phyloP scores from a whole-genome alignment of 2,329 filamentous ascomycete species.

The Beauveria sp. region DNA sequence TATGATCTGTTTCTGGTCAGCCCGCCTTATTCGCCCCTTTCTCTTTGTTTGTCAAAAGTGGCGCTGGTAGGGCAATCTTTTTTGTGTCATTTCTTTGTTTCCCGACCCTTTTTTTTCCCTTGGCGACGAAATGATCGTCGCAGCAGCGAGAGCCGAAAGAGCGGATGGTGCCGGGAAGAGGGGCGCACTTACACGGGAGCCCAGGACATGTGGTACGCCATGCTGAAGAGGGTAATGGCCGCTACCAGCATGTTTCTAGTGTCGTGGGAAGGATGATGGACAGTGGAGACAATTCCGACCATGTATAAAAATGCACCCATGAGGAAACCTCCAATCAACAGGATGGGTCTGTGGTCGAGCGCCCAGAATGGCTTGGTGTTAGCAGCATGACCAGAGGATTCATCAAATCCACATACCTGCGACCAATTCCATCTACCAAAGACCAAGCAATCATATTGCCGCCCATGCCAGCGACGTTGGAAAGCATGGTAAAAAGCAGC shows the following conservation, averaged over 20 bases:
- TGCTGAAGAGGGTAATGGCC: conserved; percentile 18
- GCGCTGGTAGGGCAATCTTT: too few relatives aligned
- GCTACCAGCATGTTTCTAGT: conserved; percentile 16
- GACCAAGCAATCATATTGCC: conserved; percentile 16
- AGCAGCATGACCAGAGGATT: not conserved
- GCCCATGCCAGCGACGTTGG: conserved; percentile 11
- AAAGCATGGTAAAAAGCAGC: conserved; percentile 20
- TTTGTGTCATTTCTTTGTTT: not conserved
- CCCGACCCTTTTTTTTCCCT: too few relatives aligned
- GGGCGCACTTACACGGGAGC: conserved; percentile 18
- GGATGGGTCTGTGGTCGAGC: conserved; percentile 13
- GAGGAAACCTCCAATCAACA: conserved; percentile 17
- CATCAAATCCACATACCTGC: conserved; percentile 3
- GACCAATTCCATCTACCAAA: conserved; percentile 18
- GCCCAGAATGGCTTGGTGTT: not conserved
- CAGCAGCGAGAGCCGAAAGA: not conserved
- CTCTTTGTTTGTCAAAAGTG: not conserved
- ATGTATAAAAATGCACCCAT: conserved; percentile 21
- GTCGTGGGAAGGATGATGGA: not conserved
- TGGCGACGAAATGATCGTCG: too few relatives aligned
- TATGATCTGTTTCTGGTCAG: conserved; percentile 16
- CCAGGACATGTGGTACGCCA: conserved; percentile 20
- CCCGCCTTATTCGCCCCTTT: not conserved
- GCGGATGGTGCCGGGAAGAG: not conserved
- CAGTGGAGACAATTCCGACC: conserved; percentile 14